Evolutionary conservation across 1,284 basidiomycete genomes (phyloP).

Genomic region (Chiua sp.): DNA sequence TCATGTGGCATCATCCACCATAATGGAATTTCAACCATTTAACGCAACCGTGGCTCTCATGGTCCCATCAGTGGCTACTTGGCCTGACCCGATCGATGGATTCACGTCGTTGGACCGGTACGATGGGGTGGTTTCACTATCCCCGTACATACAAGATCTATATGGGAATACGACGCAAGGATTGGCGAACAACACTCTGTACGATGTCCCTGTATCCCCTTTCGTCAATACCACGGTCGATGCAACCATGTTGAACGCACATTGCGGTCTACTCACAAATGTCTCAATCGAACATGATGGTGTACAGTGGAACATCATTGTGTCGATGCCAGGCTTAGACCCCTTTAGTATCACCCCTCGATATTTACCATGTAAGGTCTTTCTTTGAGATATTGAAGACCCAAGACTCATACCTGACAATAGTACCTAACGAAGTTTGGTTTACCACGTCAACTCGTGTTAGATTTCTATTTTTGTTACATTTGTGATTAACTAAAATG

Average conservation of each 20-base stretch:
- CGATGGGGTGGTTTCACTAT: neutral
- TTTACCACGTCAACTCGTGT: neutral
- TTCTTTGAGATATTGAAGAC: neutral
- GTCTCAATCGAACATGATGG: neutral
- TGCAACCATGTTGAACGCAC: neutral
- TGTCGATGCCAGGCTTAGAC: neutral
- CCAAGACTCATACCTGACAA: neutral
- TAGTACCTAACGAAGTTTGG: slow-evolving; percentile 1
- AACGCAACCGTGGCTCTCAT: neutral
- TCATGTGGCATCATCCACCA: neutral
- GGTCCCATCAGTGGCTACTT: neutral
- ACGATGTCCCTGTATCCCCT: neutral
- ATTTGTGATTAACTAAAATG: neutral
- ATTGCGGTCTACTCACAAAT: slow-evolving; percentile 2
- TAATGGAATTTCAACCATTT: neutral
- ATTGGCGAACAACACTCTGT: neutral
- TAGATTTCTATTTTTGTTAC: neutral
- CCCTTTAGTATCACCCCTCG: neutral
- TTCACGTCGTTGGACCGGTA: neutral
- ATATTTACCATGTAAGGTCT: neutral
- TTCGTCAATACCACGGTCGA: neutral
- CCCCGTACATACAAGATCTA: neutral
- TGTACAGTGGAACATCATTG: neutral
- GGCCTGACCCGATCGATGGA: neutral
- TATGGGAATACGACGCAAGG: neutral